Evolutionary conservation across 345 rosid genomes (phyloP), one percentile per base, ranked within the genome.

Genomic region (Lumnitzera littorea): DNA sequence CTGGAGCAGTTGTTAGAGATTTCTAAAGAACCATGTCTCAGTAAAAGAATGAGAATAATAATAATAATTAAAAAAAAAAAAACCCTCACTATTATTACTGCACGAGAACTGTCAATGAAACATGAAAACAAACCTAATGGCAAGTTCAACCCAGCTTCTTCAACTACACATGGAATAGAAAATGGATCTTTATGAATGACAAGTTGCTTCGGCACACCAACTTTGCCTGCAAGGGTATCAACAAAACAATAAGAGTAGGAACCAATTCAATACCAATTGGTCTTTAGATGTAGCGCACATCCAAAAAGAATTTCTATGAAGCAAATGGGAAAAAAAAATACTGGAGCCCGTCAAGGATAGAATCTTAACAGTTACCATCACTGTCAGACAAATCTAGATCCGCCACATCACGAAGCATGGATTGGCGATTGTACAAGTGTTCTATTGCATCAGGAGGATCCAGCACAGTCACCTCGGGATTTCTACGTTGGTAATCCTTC

Each of bases 371-470:
- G 7, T 9, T 36, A 91, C 97, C 96, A 61, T 72, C 60, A 61
- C 63, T 67, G 15, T 75, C 91, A 14, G 85, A 70, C 68, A 89
- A 77, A 64, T 85, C 73, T n/a, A 91, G 64, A 58, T 87, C 84
- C 46, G 84, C 87, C 56, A 87, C 91, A 59, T 82, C 83, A 70
- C 82, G 89, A 15, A 91, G 96, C 98, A 91, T 91, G 13, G 89
- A 86, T 63, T 91, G 89, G 41, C 96, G 86, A 69, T 89, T 87
- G 27, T 62, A 68, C 57, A 89, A 67, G 72, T 69, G 89, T 55
- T 71, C 64, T 60, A 89, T 91, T 16, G 98, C 80, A 77, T 84
- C 69, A 43, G 96, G 98, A 63, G 95, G 91, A 83, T 91, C 98
- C 55, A 91, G 73, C 27, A 91, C 81, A 27, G 76, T 73, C 48